Percentiles rank a stretch among this genome's conserved stretches.
These are phyloP conservation scores for Sanghuangporus baumii DNA, from an alignment of 1,284 basidiomycete genomes.

Conservation along the genomic window DNA sequence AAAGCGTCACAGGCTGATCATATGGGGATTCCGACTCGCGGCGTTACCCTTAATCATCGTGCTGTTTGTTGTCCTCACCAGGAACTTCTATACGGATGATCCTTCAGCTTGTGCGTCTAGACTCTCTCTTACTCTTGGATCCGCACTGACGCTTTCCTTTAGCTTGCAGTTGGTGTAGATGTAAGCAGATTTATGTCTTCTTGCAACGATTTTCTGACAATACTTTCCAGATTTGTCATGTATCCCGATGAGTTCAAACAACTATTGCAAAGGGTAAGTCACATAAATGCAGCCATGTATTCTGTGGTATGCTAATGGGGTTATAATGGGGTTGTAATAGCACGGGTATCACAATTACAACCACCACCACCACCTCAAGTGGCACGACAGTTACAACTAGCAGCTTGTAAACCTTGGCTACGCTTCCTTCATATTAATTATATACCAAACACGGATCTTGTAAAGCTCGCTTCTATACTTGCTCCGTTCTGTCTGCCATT, in stretches of 20 bases:
- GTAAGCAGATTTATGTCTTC: background rate
- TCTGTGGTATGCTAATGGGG: background rate
- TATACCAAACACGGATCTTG: background rate
- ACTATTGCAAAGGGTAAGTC: slow-evolving; percentile 66
- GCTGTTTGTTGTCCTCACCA: slow-evolving; percentile 75
- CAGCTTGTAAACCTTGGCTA: background rate
- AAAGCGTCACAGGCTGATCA: slow-evolving; percentile 65
- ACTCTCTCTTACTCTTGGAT: background rate
- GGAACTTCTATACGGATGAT: slow-evolving; percentile 87
- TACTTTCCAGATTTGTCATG: slow-evolving; percentile 58
- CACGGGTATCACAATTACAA: slow-evolving; percentile 18
- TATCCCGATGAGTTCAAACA: slow-evolving; percentile 73
- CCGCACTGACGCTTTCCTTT: slow-evolving; percentile 2
- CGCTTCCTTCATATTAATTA: background rate
- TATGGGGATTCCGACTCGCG: slow-evolving; percentile 68
- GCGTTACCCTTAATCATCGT: slow-evolving; percentile 73
- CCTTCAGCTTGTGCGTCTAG: slow-evolving; percentile 63
- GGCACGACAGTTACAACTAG: background rate
- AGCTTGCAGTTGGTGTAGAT: slow-evolving; percentile 89
- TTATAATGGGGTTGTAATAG: background rate
- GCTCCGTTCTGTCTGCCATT: background rate
- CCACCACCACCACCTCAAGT: slow-evolving; percentile 9
- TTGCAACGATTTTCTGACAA: background rate
- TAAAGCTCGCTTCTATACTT: background rate
- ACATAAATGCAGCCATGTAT: background rate